These are phyloP conservation scores for Lactarius deliciosus DNA, from an alignment of 768 basidiomycete species.

Conservation along the genomic window DNA sequence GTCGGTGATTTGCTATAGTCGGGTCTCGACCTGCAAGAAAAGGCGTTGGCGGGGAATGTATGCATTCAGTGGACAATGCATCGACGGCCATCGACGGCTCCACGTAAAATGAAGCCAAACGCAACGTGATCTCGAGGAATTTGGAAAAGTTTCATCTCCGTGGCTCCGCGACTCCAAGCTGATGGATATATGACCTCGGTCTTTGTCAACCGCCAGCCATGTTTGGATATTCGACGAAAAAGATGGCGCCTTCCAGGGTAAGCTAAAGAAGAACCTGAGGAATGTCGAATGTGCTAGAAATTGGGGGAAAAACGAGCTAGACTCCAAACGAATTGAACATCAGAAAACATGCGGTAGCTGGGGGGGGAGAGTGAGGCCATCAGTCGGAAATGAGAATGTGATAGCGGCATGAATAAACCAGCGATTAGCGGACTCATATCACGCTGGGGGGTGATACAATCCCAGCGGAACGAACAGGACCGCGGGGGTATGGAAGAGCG, in stretches of 20 bases:
- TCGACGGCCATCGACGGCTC: background rate
- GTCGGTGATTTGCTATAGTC: background rate
- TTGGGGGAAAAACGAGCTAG: background rate
- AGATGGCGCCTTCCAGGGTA: background rate
- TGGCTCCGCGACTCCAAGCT: slow-evolving; percentile 14
- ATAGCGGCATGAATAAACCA: slow-evolving; percentile 1
- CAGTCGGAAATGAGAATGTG: slow-evolving; percentile 19
- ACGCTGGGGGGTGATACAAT: background rate
- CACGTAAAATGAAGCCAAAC: slow-evolving; percentile 1
- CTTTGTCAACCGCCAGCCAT: background rate
- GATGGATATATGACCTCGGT: background rate
- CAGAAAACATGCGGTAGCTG: slow-evolving; percentile 7
- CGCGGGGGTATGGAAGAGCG: background rate
- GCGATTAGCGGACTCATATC: background rate
- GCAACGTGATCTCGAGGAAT: background rate
- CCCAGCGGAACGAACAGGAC: background rate
- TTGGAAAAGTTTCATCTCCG: slow-evolving; percentile 25
- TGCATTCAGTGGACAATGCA: background rate
- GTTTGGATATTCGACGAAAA: slow-evolving; percentile 8
- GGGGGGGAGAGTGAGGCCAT: background rate
- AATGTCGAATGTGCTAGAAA: background rate
- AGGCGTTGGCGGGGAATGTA: background rate
- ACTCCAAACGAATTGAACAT: background rate
- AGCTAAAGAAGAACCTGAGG: background rate
- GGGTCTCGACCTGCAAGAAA: slow-evolving; percentile 9